Evolutionary conservation across 495 filamentous ascomycete species (phyloP).

Genomic region (Trichocladium uniseriatum): DNA sequence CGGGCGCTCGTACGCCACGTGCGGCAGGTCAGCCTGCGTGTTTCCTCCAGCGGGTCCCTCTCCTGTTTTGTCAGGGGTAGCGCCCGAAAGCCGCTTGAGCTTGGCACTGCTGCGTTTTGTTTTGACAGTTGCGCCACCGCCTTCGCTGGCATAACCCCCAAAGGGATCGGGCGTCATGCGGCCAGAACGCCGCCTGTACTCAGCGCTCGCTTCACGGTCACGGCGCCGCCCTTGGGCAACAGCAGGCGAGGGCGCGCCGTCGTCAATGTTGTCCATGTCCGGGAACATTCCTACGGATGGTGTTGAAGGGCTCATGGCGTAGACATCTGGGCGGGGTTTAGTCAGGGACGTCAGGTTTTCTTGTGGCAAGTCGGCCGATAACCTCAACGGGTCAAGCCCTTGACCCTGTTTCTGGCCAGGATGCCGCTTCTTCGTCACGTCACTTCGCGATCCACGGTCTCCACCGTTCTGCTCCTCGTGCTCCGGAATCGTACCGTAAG

Average conservation of each 20-base stretch:
- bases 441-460: constrained; percentile 8
- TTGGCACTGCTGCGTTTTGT: constrained; percentile 40
- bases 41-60: constrained; percentile 21
- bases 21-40: constrained; percentile 22
- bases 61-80: constrained; percentile 27
- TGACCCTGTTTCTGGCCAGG: constrained; percentile 8
- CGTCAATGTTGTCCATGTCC: constrained; percentile 33
- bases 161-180: constrained; percentile 34
- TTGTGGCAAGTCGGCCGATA: constrained; percentile 19
- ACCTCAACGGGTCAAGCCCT: constrained; percentile 19
- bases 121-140: constrained; percentile 28
- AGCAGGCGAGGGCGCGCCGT: constrained; percentile 61
- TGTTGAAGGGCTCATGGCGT: constrained; percentile 16
- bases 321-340: constrained; percentile 14
- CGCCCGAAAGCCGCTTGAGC: constrained; percentile 39
- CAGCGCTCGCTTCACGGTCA: constrained; percentile 33
- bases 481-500: constrained; percentile 31
- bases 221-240: constrained; percentile 49
- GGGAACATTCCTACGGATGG: constrained; percentile 21
- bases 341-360: constrained; percentile 9
- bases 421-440: constrained; percentile 19
- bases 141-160: constrained; percentile 33
- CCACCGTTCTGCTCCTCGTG: constrained; percentile 20
- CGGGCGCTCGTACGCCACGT: constrained; percentile 50
- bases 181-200: constrained; percentile 32